These are phyloP conservation scores for Candida incommunis DNA, from an alignment of 805 yeast genomes.

Conservation along the genomic window DNA sequence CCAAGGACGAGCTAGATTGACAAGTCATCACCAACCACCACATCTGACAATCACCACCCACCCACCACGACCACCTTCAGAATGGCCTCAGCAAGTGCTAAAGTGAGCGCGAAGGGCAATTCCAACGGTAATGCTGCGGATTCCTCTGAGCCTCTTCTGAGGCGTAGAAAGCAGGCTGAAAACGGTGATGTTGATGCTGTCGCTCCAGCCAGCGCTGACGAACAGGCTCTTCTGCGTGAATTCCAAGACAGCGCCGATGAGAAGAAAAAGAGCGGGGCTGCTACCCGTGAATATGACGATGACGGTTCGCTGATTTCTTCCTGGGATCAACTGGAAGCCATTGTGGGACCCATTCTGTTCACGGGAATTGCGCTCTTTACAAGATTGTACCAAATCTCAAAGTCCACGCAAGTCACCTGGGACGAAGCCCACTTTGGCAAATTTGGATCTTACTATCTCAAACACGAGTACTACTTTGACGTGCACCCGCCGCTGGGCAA, in stretches of 20 bases:
- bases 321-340: conserved; percentile 14
- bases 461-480: conserved; percentile 84
- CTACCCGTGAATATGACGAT: too few relatives aligned
- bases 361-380: conserved; percentile 51
- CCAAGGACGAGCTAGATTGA: too few relatives aligned
- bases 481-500: conserved; percentile 97
- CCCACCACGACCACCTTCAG: too few relatives aligned
- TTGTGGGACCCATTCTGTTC: conserved; percentile 38
- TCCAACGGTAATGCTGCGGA: too few relatives aligned
- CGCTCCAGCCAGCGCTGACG: neutral
- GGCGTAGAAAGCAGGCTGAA: too few relatives aligned
- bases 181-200: neutral
- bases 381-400: conserved; percentile 51
- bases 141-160: too few relatives aligned
- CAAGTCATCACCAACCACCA: too few relatives aligned
- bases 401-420: conserved; percentile 69
- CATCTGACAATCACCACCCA: too few relatives aligned
- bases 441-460: conserved; percentile 82
- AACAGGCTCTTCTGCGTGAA: neutral
- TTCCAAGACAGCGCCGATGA: neutral
- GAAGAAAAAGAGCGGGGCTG: neutral
- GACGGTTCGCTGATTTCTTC: conserved; percentile 17
- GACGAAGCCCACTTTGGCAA: conserved; percentile 98
- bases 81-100: too few relatives aligned
- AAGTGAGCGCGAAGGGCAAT: too few relatives aligned